A percentile compares a stretch with the other conserved stretches of the same genome.
phyloP scores from a whole-genome alignment of 2,329 filamentous ascomycete genomes.

The Cladophialophora carrionii region DNA sequence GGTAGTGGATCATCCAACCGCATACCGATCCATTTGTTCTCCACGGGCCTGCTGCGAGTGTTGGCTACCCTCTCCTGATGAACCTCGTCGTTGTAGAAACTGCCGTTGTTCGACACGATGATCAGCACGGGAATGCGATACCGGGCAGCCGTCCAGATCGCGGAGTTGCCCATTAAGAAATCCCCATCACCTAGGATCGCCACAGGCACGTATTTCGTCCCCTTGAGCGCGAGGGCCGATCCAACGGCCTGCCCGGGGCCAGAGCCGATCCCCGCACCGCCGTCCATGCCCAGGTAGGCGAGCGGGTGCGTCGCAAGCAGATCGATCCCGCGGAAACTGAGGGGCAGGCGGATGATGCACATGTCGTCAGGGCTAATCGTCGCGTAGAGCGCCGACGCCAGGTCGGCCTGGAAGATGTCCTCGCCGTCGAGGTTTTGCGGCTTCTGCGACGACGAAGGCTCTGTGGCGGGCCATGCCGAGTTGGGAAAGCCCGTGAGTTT shows the following conservation, averaged over 20 bases:
- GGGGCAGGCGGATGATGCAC: constrained; percentile 13
- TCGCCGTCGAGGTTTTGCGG: constrained; percentile 11
- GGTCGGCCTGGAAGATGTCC: constrained; percentile 13
- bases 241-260: constrained; percentile 11
- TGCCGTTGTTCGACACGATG: constrained; percentile 16
- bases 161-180: constrained; percentile 14
- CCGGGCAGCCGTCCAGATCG: constrained; percentile 13
- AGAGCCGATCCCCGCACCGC: constrained; percentile 7
- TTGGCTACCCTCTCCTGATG: constrained; percentile 11
- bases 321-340: constrained; percentile 15
- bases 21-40: constrained; percentile 17
- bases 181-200: constrained; percentile 12
- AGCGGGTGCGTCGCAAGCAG: constrained; percentile 10
- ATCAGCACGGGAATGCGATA: constrained; percentile 15
- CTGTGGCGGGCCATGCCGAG: constrained; percentile 4
- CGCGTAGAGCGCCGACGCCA: constrained; percentile 13
- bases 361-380: constrained; percentile 11
- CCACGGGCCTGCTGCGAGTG: constrained; percentile 7
- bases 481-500: constrained; percentile 9
- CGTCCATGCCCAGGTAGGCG: constrained; percentile 16
- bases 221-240: constrained; percentile 12
- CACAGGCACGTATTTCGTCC: constrained; percentile 10
- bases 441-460: constrained; percentile 12
- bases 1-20: constrained; percentile 10
- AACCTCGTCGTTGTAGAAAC: constrained; percentile 18